Percentiles rank a stretch among this genome's conserved stretches.
phyloP scores from a whole-genome alignment of 257 asterid genomes.

The Ilex asprella region DNA sequence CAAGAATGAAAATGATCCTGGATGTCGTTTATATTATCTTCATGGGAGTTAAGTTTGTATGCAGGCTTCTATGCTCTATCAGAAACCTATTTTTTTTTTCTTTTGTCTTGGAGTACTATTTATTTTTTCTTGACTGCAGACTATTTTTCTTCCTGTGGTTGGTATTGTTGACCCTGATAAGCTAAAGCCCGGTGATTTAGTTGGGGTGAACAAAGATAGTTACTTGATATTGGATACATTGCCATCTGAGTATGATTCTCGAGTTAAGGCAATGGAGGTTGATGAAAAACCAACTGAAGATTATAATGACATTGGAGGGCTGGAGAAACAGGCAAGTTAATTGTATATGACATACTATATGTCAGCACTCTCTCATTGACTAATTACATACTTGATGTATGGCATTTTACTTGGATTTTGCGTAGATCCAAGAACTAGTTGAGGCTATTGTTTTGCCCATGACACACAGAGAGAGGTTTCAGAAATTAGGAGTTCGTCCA shows the following conservation, averaged over 20 bases:
- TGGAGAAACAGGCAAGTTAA: slow-evolving; percentile 77
- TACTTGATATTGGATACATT: slow-evolving; percentile 88
- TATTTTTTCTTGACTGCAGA: slow-evolving; percentile 40
- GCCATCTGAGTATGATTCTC: slow-evolving; percentile 95
- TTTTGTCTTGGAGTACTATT: too few species aligned
- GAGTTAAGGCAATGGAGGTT: slow-evolving; percentile 98
- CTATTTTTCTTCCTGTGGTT: slow-evolving; percentile 90
- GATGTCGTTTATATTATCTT: too few species aligned
- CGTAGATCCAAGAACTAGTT: slow-evolving; percentile 81
- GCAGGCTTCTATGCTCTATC: too few species aligned
- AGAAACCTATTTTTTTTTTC: too few species aligned
- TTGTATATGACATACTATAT: not conserved
- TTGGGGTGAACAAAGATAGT: slow-evolving; percentile 97
- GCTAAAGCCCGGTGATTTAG: slow-evolving; percentile 94
- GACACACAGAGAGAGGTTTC: slow-evolving; percentile 83
- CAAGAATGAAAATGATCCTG: too few species aligned
- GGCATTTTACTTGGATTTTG: not conserved
- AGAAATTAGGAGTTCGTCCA: slow-evolving; percentile 77
- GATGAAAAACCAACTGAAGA: slow-evolving; percentile 99
- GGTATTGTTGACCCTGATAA: slow-evolving; percentile 95
- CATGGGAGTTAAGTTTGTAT: too few species aligned
- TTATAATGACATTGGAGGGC: slow-evolving; percentile 91
- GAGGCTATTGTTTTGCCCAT: slow-evolving; percentile 88
- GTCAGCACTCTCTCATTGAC: too few species aligned
- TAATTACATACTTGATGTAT: slow-evolving; percentile 2